A percentile compares a stretch with the other conserved stretches of the same genome.
Conservation (phyloP, 352 stramenopile species). For the Pythium phragmitis region DNA sequence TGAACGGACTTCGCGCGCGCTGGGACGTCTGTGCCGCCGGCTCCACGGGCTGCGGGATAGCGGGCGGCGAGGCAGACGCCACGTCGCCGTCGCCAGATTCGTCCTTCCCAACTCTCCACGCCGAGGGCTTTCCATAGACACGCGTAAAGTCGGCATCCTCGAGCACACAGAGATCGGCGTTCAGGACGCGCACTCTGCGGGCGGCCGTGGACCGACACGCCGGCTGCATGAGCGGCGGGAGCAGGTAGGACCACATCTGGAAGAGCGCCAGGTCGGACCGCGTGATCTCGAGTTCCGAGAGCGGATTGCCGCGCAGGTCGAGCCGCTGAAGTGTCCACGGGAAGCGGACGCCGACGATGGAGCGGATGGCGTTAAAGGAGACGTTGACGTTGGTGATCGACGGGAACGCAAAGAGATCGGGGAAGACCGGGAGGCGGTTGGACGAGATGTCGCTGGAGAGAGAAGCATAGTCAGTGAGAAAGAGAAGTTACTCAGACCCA, state of each 20-base stretch:
- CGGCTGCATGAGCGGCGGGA: slow-evolving; percentile 8
- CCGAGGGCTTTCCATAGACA: neutral
- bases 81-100: neutral
- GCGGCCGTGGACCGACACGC: neutral
- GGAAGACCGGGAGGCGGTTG: slow-evolving; percentile 17
- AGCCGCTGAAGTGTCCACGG: slow-evolving; percentile 27
- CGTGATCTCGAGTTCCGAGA: slow-evolving; percentile 21
- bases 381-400: slow-evolving; percentile 20
- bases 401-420: slow-evolving; percentile 16
- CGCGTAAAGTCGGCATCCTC: slow-evolving; percentile 16
- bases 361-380: slow-evolving; percentile 14
- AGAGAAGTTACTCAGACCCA: neutral
- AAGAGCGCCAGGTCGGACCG: slow-evolving; percentile 21
- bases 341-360: slow-evolving; percentile 21
- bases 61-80: neutral
- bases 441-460: slow-evolving; percentile 13
- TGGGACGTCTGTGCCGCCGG: slow-evolving; percentile 64
- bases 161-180: slow-evolving; percentile 16
- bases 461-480: no score
- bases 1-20: slow-evolving; percentile 7
- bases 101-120: neutral
- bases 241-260: slow-evolving; percentile 10
- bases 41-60: slow-evolving; percentile 34
- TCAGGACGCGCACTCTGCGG: slow-evolving; percentile 8
- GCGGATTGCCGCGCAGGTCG: slow-evolving; percentile 16